Conservation (phyloP, 176 grass and related monocot species). For the Musa itinerans region DNA sequence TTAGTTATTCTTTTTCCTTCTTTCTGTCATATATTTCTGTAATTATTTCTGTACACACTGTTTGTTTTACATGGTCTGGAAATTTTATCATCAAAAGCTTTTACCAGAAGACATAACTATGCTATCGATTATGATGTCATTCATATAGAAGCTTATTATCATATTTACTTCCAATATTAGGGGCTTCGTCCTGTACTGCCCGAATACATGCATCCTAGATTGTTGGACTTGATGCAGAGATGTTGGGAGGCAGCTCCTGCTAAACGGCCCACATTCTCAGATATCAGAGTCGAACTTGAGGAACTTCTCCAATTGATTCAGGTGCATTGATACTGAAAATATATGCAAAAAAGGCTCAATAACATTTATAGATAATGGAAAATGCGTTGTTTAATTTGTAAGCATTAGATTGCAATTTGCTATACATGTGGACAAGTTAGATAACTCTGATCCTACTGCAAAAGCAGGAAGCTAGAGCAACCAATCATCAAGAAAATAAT, state of each 20-base stretch:
- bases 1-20: no score
- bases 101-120: not conserved
- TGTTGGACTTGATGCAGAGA: conserved; percentile 54
- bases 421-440: not conserved
- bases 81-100: no score
- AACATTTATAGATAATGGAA: not conserved
- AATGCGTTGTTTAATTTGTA: not conserved
- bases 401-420: not conserved
- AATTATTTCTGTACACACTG: no score
- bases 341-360: not conserved
- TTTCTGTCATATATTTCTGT: no score
- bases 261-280: conserved; percentile 60
- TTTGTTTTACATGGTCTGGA: no score
- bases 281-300: conserved; percentile 49
- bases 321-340: conserved; percentile 30
- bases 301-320: conserved; percentile 46
- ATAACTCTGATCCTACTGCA: not conserved
- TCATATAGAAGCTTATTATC: not conserved
- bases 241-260: conserved; percentile 56
- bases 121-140: not conserved
- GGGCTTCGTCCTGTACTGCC: conserved; percentile 69
- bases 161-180: conserved; percentile 31
- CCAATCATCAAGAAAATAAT: not conserved
- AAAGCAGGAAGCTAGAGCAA: not conserved
- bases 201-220: conserved; percentile 55